Evolutionary conservation across 441 rosid species (phyloP), one percentile per base, ranked within the genome.

Genomic region (Adansonia madagascariensis): DNA sequence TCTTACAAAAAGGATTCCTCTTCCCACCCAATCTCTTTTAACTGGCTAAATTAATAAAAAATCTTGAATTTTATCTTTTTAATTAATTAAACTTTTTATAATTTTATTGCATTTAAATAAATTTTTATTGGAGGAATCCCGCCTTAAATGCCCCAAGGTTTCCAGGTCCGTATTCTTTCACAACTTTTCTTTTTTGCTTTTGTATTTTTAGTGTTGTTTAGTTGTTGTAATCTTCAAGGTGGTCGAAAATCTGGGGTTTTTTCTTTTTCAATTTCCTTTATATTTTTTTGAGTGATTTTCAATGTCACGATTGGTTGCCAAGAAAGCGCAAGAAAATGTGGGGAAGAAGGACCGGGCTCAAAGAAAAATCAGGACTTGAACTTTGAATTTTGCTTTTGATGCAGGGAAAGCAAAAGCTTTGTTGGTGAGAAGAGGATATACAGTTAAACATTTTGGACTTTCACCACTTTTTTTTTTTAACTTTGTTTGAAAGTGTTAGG

Each of bases 91-190:
- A 35, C 27, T 24, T 24, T 24, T 24, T 24, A 24, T 24, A 24
- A 35, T 35, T 35, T 35, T 35, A 35, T 35, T 35, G 4, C 4
- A 35, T 35, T 35, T 35, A 35, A 35, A 35, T 35, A 35, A 35
- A 35, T 35, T 35, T 35, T 24, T 24, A 24, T 24, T 77, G 83
- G 87, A 59, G 4, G 88, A 79, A 62, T 90, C 81, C 67, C 86
- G 80, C 11, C 84, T 79, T 0, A 90, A 90, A 73, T 91, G 92
- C 52, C 92, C 57, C 67, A 90, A 78, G 80, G 56, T 81, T 61
- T 75, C 83, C 22, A 86, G 92, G 89, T 86, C 57, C 11, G 68
- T 64, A 18, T 63, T 12, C 65, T 2, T 22, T 41, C 72, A 15
- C 18, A n/a, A 20, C 0, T 9, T 14, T 2, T 24, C 14, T 9